Conservation (phyloP, 192 early-diverging fungal species). For the Chytriomyces hyalinus region DNA sequence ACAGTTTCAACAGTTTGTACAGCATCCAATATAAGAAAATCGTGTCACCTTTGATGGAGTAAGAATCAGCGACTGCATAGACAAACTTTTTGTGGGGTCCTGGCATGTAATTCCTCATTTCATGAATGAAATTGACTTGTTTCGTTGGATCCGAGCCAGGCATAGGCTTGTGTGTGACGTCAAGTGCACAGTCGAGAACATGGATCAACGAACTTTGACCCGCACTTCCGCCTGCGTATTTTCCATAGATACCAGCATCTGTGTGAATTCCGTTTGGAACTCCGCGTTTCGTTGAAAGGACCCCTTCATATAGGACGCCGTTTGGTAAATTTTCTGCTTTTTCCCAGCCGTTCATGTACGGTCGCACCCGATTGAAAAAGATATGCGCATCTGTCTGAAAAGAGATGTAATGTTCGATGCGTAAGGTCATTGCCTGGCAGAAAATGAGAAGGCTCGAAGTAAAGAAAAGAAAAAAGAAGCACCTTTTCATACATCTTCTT, state of each 20-base stretch:
- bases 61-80: constrained; percentile 48
- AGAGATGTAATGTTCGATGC: background rate
- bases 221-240: constrained; percentile 87
- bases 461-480: background rate
- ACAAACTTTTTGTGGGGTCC: constrained; percentile 86
- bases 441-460: background rate
- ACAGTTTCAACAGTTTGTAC: background rate
- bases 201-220: constrained; percentile 95
- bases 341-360: constrained; percentile 90
- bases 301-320: constrained; percentile 93
- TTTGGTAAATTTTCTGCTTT: constrained; percentile 84
- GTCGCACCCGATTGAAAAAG: constrained; percentile 92
- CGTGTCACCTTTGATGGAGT: constrained; percentile 43
- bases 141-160: constrained; percentile 34
- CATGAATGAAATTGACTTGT: constrained; percentile 78
- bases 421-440: background rate
- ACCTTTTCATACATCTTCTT: constrained; percentile 83
- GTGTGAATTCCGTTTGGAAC: constrained; percentile 27
- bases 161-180: constrained; percentile 71
- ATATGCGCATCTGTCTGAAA: constrained; percentile 82
- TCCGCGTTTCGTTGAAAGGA: constrained; percentile 41
- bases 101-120: constrained; percentile 95
- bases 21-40: constrained; percentile 20
- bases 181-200: constrained; percentile 84
- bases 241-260: constrained; percentile 48